Percentiles rank a stretch among this genome's conserved stretches.
These are phyloP conservation scores for Hsuehochloa calcarea DNA, from an alignment of 176 grass and related monocot species.

Conservation along the genomic window DNA sequence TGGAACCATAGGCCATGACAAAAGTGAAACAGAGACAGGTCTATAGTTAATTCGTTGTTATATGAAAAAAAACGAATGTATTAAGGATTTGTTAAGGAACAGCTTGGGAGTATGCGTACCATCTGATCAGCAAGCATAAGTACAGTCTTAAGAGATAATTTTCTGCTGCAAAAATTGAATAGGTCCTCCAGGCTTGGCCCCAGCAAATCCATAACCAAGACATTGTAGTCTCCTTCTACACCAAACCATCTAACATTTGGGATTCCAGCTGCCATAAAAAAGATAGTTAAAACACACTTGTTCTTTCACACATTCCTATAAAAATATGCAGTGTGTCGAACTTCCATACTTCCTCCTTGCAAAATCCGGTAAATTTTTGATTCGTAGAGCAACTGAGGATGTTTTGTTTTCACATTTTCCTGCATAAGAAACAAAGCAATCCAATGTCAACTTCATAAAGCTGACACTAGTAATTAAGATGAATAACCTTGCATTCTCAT, in stretches of 20 bases:
- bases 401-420: constrained; percentile 99
- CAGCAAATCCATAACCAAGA: constrained; percentile 95
- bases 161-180: constrained; percentile 98
- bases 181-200: constrained; percentile 94
- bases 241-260: constrained; percentile 93
- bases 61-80: background rate
- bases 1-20: background rate
- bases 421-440: constrained; percentile 38
- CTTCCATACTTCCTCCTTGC: constrained; percentile 90
- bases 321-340: constrained; percentile 15
- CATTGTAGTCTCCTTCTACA: constrained; percentile 95
- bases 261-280: constrained; percentile 80
- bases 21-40: background rate
- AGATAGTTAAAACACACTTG: constrained; percentile 36
- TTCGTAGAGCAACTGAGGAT: constrained; percentile 96
- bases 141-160: constrained; percentile 94
- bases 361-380: constrained; percentile 93
- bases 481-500: background rate
- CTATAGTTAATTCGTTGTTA: constrained; percentile 6
- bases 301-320: background rate
- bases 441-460: constrained; percentile 12
- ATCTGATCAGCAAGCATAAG: constrained; percentile 99
- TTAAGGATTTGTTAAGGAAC: background rate
- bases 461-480: background rate
- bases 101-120: constrained; percentile 33